phyloP scores from a whole-genome alignment of 768 basidiomycete species.

The Mycena albidolilacea region DNA sequence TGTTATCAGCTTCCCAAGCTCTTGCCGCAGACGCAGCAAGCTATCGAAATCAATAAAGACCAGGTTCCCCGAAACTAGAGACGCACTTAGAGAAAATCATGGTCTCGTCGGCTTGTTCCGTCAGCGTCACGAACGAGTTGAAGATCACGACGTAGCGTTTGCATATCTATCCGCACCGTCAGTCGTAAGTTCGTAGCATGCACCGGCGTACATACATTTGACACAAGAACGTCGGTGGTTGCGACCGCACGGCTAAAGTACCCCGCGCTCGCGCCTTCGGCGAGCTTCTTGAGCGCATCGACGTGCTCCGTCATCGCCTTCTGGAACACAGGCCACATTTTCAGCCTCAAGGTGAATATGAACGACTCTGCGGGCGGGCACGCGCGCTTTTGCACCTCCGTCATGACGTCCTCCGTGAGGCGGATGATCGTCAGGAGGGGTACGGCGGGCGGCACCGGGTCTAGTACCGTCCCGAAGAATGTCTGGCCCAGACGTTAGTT shows the following conservation, averaged over 20 bases:
- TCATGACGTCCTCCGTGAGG: constrained; percentile 84
- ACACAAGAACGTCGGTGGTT: constrained; percentile 80
- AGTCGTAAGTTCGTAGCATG: background rate
- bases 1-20: constrained; percentile 82
- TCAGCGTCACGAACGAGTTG: constrained; percentile 85
- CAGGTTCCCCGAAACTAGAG: background rate
- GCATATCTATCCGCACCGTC: constrained; percentile 66
- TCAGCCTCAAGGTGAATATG: constrained; percentile 83
- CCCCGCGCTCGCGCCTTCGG: constrained; percentile 76
- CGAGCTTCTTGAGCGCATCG: constrained; percentile 86
- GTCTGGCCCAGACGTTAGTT: constrained; percentile 56
- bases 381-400: constrained; percentile 81
- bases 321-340: constrained; percentile 96
- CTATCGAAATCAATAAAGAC: constrained; percentile 56
- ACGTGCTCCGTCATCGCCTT: constrained; percentile 89
- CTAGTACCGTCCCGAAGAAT: constrained; percentile 78
- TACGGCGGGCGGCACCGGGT: constrained; percentile 80
- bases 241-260: constrained; percentile 73
- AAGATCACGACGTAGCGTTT: constrained; percentile 86
- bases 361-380: constrained; percentile 88
- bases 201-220: constrained; percentile 60
- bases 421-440: constrained; percentile 93
- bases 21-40: constrained; percentile 86
- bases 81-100: constrained; percentile 96
- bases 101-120: constrained; percentile 89